Base-by-base conservation (phyloP, 306 rosid genomes). In the Bauhinia variegata region DNA sequence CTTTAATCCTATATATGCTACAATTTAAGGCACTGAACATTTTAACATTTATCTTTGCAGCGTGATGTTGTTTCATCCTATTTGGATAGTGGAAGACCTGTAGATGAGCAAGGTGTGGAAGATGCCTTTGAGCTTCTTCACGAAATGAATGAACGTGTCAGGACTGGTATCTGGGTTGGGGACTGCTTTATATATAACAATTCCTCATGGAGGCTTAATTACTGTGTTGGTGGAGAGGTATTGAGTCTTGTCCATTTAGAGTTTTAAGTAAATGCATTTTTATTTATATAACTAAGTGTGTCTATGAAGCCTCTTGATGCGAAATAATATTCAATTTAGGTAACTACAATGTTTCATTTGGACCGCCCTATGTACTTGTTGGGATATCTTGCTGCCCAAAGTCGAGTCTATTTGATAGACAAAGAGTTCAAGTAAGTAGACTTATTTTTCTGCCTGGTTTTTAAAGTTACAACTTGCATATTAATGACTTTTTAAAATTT, bases 141-240 rank as follows among this genome's bases (percentile, higher is more conserved):
- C 79, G 99, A 95, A 87, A 85, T 65, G 79, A 90, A 80, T 70
- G 99, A 95, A 74, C 97, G 97, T 60, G 92, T 85, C 65, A 88
- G 99, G 79, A 95, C 99, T 73, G 99, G 99, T 56, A 13, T 90
- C 63, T 95, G 99, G 99, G 99, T 95, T 77, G 99, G 97, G 76
- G 99, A 95, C 85, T 95, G 99, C 70, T 95, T 95, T 85, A 95
- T 95, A 76, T 95, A 95, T 72, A 95, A 75, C 84, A 95, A 90
- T 81, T 86, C 97, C 54, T 91, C 99, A 36, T 88, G 97, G 99
- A 90, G 96, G 75, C 95, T 95, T 51, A 95, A 95, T 76, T 95
- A 95, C 71, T 95, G 97, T 79, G 97, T 95, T 77, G 99, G 99
- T 80, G 99, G 97, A 15, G 99, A 95, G 99, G 98, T 93, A 92